Evolutionary conservation across 164 flowering plant species (phyloP).

Genomic region (Tinospora cordifolia): DNA sequence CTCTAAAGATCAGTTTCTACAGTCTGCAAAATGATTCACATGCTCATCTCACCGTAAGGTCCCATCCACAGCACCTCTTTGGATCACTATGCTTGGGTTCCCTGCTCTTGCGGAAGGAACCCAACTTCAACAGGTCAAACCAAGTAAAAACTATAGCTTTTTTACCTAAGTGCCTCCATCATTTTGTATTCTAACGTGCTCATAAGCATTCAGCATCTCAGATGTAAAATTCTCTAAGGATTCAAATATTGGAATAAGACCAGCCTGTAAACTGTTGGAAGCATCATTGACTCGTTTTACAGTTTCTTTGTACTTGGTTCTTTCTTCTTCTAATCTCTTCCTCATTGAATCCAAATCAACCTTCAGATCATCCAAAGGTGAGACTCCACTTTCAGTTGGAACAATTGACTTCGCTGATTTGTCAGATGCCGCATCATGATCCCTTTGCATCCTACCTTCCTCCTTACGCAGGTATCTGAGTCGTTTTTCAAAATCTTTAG

Average conservation of each 20-base stretch:
- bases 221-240: conserved; percentile 59
- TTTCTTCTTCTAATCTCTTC: conserved; percentile 64
- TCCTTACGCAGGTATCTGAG: conserved; percentile 39
- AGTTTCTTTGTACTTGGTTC: conserved; percentile 59
- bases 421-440: conserved; percentile 36
- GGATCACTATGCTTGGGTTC: conserved; percentile 3
- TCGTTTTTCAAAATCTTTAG: conserved; percentile 60
- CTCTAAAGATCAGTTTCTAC: neutral
- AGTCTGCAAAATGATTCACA: no score
- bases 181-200: conserved; percentile 51
- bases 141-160: neutral
- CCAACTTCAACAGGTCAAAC: conserved; percentile 1
- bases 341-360: conserved; percentile 71
- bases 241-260: conserved; percentile 76
- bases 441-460: conserved; percentile 27
- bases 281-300: conserved; percentile 61
- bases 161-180: conserved; percentile 17
- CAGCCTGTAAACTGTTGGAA: conserved; percentile 65
- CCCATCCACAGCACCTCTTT: neutral
- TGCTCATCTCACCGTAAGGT: neutral
- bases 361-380: conserved; percentile 55
- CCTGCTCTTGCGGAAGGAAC: conserved; percentile 6
- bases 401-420: conserved; percentile 38
- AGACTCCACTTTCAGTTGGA: conserved; percentile 51
- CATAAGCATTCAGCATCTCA: conserved; percentile 59